Base-by-base conservation (phyloP, 495 filamentous ascomycete genomes). In the Penicillium desertorum region DNA sequence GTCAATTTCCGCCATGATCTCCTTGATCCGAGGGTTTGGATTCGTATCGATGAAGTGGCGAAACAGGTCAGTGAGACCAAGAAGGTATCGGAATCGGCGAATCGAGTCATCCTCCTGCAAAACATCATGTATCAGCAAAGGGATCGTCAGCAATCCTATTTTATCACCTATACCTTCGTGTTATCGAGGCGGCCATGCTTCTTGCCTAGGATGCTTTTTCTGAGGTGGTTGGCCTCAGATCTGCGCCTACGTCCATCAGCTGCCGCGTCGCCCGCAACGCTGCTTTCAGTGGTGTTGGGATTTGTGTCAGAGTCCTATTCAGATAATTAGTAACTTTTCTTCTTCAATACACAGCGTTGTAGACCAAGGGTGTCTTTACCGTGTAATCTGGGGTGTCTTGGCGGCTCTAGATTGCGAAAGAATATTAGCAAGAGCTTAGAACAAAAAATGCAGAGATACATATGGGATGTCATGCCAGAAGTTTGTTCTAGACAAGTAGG, bases 11-110 rank as follows among this genome's bases (percentile, higher is more conserved):
- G 82, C 82, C 80, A 98, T 91, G 52, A 97, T 89, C 43, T 93
- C 88, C 62, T 93, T 88, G 67, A 98, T 91, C 37, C 86, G 86
- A 0, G 92, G 92, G 62, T 97, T 90, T 2, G 92, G 94, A 67
- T 96, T 99, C 19, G 92, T 88, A 66, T 97, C 92, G 76, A 99
- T 99, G 73, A 99, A 99, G 73, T 99, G 95, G 58, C 95, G 89
- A 79, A 99, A 99, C 20, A 99, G 83, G 67, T 99, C 95, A 45
- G 95, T 99, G 47, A 98, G 78, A 25, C 95, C 95, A 7, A 99
- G 83, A 1, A 99, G 86, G 67, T 99, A 98, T 48, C 92, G 89
- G 69, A 98, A 98, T 68, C 95, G 82, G 62, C 94, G 86, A 67
- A 96, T 90, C 0, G 92, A 92, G 64, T 99, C 95, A 77, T 96